Evolutionary conservation across 2,329 filamentous ascomycete species (phyloP).

Genomic region (Trichoderma guizhouense): DNA sequence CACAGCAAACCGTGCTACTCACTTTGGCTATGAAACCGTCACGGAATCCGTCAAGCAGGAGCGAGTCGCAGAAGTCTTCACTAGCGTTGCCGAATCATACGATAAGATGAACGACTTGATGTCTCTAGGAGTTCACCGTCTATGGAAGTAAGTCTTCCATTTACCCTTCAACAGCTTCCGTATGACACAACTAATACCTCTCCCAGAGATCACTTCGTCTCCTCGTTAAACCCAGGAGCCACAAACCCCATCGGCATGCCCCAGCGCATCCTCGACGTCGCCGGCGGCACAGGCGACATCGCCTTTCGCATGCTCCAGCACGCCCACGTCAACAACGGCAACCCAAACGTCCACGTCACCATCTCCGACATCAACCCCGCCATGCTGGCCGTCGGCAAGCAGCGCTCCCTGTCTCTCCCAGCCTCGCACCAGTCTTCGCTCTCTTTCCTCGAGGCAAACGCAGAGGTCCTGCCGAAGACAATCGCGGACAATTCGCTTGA

Average conservation of each 20-base stretch:
- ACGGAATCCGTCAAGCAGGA: slow-evolving; percentile 71
- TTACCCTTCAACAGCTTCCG: neutral
- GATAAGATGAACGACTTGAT: slow-evolving; percentile 99
- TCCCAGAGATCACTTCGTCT: slow-evolving; percentile 80
- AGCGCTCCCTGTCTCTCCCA: slow-evolving; percentile 63
- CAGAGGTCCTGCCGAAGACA: slow-evolving; percentile 63
- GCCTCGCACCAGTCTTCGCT: slow-evolving; percentile 56
- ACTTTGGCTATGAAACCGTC: slow-evolving; percentile 88
- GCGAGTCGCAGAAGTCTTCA: slow-evolving; percentile 82
- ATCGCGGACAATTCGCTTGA: slow-evolving; percentile 74
- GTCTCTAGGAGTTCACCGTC: slow-evolving; percentile 92
- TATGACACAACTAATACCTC: neutral
- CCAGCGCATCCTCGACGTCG: slow-evolving; percentile 86
- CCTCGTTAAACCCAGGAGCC: slow-evolving; percentile 79
- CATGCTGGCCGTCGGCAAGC: slow-evolving; percentile 86
- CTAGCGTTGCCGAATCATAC: slow-evolving; percentile 89
- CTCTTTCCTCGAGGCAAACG: slow-evolving; percentile 85
- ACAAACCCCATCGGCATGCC: slow-evolving; percentile 42
- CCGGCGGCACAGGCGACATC: slow-evolving; percentile 95
- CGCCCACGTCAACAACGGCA: slow-evolving; percentile 71
- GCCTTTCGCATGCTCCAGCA: slow-evolving; percentile 95
- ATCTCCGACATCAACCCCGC: slow-evolving; percentile 94
- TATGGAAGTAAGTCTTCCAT: slow-evolving; percentile 70
- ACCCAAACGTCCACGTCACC: slow-evolving; percentile 77
- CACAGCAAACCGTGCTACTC: slow-evolving; percentile 60